Conservation (phyloP, 163 green algal genomes). For the Volvox carteri region DNA sequence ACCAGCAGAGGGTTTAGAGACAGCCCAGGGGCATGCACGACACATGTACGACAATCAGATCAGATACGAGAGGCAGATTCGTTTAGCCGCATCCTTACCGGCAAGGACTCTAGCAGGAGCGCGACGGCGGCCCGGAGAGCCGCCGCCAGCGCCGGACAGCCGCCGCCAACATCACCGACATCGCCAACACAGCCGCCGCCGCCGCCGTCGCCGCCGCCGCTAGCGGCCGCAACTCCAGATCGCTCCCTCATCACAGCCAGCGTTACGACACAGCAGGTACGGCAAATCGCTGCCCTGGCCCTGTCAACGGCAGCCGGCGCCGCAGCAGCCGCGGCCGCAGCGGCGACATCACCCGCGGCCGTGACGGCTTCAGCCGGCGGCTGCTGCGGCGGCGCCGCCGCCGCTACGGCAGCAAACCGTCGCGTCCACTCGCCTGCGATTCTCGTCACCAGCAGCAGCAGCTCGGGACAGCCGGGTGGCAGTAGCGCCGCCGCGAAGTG, state of each 20-base stretch:
- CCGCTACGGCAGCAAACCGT: not conserved
- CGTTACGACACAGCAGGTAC: not conserved
- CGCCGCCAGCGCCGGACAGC: not conserved
- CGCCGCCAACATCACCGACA: constrained; percentile 1
- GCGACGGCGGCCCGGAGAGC: not conserved
- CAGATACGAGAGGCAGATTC: too few species aligned
- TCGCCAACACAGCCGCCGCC: not conserved
- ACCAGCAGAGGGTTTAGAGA: too few species aligned
- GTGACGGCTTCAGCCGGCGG: not conserved
- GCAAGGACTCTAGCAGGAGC: not conserved
- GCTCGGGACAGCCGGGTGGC: constrained; percentile 27
- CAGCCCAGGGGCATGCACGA: too few species aligned
- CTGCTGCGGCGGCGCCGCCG: not conserved
- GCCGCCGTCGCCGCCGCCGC: not conserved
- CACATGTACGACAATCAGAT: too few species aligned
- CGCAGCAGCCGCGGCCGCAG: not conserved
- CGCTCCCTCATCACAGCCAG: constrained; percentile 27
- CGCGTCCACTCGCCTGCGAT: not conserved
- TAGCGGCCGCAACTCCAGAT: not conserved
- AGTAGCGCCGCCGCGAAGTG: not conserved
- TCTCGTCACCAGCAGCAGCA: constrained; percentile 14
- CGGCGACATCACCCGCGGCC: not conserved
- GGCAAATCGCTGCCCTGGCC: not conserved
- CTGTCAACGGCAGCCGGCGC: not conserved
- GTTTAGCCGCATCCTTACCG: not conserved